Evolutionary conservation across 768 basidiomycete species (phyloP).

Genomic region (Mycena alexandri): DNA sequence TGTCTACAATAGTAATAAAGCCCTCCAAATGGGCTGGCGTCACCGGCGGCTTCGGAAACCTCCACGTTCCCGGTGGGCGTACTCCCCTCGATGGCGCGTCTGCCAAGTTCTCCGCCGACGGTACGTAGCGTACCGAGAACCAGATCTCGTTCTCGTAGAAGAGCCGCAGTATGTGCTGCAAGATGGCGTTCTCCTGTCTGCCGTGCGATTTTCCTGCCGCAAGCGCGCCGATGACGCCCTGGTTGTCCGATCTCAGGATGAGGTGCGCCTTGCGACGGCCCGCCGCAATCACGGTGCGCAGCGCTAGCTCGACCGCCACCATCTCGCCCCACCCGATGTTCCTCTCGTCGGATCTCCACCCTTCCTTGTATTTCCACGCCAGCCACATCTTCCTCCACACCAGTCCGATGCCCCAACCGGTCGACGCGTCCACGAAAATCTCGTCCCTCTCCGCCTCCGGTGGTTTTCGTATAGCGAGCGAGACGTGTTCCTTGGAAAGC

Average conservation of each 20-base stretch:
- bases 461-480: no score
- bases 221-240: slow-evolving; percentile 53
- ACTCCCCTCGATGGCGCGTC: slow-evolving; percentile 49
- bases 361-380: slow-evolving; percentile 52
- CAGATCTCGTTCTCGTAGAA: slow-evolving; percentile 40
- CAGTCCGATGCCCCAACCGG: slow-evolving; percentile 56
- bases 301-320: slow-evolving; percentile 57
- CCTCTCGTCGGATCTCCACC: slow-evolving; percentile 45
- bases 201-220: slow-evolving; percentile 41
- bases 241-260: slow-evolving; percentile 55
- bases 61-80: slow-evolving; percentile 26
- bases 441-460: no score
- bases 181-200: slow-evolving; percentile 43
- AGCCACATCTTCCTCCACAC: slow-evolving; percentile 50
- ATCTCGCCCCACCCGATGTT: slow-evolving; percentile 62
- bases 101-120: slow-evolving; percentile 49
- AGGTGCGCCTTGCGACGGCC: slow-evolving; percentile 43
- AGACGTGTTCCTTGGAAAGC: no score
- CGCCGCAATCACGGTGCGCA: slow-evolving; percentile 46
- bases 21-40: neutral
- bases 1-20: neutral
- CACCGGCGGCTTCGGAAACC: neutral
- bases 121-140: slow-evolving; percentile 46
- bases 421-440: slow-evolving; percentile 58
- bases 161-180: slow-evolving; percentile 44